phyloP scores from a whole-genome alignment of 116 monocot genomes.

The Papilionanthe hybrid region DNA sequence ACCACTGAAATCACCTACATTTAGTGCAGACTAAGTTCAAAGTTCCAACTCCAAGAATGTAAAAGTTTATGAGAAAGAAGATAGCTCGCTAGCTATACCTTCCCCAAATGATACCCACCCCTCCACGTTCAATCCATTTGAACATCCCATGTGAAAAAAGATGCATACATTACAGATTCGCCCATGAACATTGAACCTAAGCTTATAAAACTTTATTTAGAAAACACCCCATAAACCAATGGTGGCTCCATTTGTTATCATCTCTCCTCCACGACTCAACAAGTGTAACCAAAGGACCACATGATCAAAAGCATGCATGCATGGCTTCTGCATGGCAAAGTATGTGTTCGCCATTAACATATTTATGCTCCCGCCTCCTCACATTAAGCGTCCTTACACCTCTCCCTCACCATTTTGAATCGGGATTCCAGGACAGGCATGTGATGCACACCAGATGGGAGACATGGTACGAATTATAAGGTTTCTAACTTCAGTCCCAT shows the following conservation, averaged over 20 bases:
- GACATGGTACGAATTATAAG: background rate
- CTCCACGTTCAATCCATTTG: background rate
- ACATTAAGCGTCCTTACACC: background rate
- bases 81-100: background rate
- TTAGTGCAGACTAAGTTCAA: too few species aligned
- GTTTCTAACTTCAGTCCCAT: too few species aligned
- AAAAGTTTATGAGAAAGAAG: background rate
- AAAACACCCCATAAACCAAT: background rate
- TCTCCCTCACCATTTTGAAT: background rate
- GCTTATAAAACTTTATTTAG: background rate
- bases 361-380: background rate
- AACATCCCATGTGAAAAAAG: background rate
- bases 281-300: background rate
- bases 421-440: background rate
- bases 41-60: too few species aligned
- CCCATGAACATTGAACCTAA: background rate
- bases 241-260: background rate
- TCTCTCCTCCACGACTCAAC: background rate
- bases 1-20: too few species aligned
- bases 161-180: background rate
- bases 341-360: background rate
- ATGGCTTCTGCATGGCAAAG: background rate
- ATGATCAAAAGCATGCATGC: background rate
- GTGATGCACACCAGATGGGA: background rate
- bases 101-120: background rate